These are phyloP conservation scores for Tetracladium setigerum DNA, from an alignment of 495 filamentous ascomycete genomes.

Conservation along the genomic window DNA sequence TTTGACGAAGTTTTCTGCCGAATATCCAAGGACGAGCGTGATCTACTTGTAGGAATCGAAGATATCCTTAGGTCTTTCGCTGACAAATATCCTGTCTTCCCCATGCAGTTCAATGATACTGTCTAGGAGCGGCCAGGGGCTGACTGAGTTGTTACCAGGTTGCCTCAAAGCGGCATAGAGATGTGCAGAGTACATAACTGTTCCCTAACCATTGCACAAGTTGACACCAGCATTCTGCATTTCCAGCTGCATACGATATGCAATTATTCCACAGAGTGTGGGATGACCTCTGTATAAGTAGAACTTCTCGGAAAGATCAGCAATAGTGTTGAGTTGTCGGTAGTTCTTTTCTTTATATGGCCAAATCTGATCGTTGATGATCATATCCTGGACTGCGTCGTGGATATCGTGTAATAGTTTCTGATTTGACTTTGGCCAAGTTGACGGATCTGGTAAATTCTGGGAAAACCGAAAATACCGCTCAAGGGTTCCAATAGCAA, in stretches of 20 bases:
- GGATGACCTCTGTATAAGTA: not conserved
- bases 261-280: not conserved
- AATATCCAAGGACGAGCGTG: not conserved
- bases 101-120: not conserved
- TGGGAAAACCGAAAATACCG: not conserved
- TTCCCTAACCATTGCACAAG: not conserved
- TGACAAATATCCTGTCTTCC: not conserved
- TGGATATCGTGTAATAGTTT: not conserved
- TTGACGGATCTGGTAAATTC: not conserved
- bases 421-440: not conserved
- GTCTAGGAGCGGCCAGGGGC: not conserved
- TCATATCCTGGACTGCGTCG: not conserved
- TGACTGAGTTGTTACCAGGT: not conserved
- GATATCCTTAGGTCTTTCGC: not conserved
- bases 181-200: constrained; percentile 2
- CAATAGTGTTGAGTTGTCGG: too few species aligned
- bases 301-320: not conserved
- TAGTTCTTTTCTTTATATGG: too few species aligned
- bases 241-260: not conserved
- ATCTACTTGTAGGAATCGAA: not conserved
- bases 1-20: too few species aligned
- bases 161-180: constrained; percentile 1
- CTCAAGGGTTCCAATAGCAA: not conserved
- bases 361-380: too few species aligned
- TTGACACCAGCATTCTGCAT: not conserved